Percentiles rank a stretch among this genome's conserved stretches.
Evolutionary conservation across 139 green algal genomes (phyloP).

Genomic region (Chlamydomonas applanata): DNA sequence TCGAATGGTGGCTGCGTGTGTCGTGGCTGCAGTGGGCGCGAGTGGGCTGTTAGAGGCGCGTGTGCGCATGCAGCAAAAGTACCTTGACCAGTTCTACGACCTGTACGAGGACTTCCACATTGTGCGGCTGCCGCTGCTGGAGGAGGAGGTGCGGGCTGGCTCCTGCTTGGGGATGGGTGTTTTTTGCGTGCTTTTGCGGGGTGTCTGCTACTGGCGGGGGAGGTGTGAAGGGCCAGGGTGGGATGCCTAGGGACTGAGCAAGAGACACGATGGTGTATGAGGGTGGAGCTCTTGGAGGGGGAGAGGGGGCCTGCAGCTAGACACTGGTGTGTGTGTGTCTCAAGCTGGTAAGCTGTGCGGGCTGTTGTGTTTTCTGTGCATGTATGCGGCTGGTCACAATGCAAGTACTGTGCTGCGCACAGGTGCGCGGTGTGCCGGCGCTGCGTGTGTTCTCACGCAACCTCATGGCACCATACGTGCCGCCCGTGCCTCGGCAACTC

Average conservation of each 20-base stretch:
- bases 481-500: constrained; percentile 15
- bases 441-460: constrained; percentile 66
- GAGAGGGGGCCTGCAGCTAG: not conserved
- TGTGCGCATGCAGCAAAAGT: constrained; percentile 94
- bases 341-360: not conserved
- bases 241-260: no score
- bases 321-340: not conserved
- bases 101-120: constrained; percentile 96
- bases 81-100: constrained; percentile 89
- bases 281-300: not conserved
- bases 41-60: constrained; percentile 77
- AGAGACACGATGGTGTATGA: not conserved
- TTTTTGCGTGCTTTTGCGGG: no score
- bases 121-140: constrained; percentile 82
- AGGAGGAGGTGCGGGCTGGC: constrained; percentile 79
- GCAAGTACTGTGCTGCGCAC: not conserved
- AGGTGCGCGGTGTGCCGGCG: constrained; percentile 69
- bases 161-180: no score
- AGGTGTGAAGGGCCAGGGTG: no score
- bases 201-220: no score
- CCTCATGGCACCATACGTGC: constrained; percentile 61
- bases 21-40: constrained; percentile 25
- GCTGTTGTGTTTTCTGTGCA: not conserved
- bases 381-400: not conserved
- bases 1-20: no score